Conservation (phyloP, 2,329 filamentous ascomycete genomes). For the Chaetomium olivaceum region DNA sequence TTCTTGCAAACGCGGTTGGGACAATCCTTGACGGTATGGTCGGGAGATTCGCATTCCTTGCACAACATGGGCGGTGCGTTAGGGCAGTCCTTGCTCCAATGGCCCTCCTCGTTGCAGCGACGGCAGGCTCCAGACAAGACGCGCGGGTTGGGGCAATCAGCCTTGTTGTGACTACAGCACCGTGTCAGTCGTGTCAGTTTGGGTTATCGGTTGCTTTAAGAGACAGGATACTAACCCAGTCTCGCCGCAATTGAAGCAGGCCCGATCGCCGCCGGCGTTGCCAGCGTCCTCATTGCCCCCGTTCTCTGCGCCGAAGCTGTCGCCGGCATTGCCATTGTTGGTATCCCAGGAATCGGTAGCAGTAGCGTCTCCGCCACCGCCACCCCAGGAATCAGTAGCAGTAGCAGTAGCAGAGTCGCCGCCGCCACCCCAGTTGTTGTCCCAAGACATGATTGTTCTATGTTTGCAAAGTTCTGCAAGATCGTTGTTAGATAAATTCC, state of each 20-base stretch:
- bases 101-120: slow-evolving; percentile 53
- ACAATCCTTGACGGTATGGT: slow-evolving; percentile 55
- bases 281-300: slow-evolving; percentile 32
- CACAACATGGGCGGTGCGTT: slow-evolving; percentile 40
- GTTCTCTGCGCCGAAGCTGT: slow-evolving; percentile 25
- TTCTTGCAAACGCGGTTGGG: slow-evolving; percentile 57
- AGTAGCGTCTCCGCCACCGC: slow-evolving; percentile 14
- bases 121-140: slow-evolving; percentile 43
- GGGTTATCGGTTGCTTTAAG: slow-evolving; percentile 14
- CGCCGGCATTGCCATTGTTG: slow-evolving; percentile 9
- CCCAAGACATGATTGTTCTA: slow-evolving; percentile 19
- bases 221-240: slow-evolving; percentile 42
- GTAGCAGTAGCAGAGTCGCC: not conserved
- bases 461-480: not conserved
- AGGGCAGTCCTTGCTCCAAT: slow-evolving; percentile 62
- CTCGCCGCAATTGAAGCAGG: slow-evolving; percentile 63
- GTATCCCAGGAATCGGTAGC: not conserved
- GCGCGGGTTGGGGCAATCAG: slow-evolving; percentile 59
- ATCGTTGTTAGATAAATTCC: not conserved
- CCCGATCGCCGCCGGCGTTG: slow-evolving; percentile 36
- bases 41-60: slow-evolving; percentile 47
- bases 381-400: slow-evolving; percentile 15
- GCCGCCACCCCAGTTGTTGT: slow-evolving; percentile 21
- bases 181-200: slow-evolving; percentile 15
- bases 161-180: slow-evolving; percentile 57